Base-by-base conservation (phyloP, 1,284 basidiomycete species). In the Athelia psychrophila region DNA sequence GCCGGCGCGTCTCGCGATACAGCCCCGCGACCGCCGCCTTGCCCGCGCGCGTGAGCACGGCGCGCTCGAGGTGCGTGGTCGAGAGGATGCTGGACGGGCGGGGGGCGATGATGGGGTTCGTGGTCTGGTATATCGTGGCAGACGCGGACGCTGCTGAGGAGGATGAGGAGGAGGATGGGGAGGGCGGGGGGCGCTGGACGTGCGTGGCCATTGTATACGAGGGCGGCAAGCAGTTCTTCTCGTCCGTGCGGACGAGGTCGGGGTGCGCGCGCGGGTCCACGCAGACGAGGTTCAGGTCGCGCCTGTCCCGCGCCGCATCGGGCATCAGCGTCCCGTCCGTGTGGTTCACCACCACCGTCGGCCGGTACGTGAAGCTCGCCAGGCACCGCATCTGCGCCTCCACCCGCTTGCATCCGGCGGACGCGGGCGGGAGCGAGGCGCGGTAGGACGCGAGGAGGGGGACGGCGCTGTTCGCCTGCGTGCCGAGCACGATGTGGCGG, bases 171-270 rank as follows among this genome's bases (percentile, higher is more conserved):
- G 68, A 59, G 53, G 69, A 68, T 53, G 61, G 65, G 54, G 59
- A n/a, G 8, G 38, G 20, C 20, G 73, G 69, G 49, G 67, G 60
- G 48, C 72, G 56, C 15, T 79, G 58, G 63, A 78, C 60, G 64
- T 81, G 78, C 60, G 88, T 91, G 6, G 85, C 77, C 84, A 86
- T 87, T 4, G 81, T 80, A 63, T 80, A 84, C 1, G 74, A 64
- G 6, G 71, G 61, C 3, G 76, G 68, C 6, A 83, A 67, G 40
- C 63, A 64, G 23, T 36, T 42, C 27, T 38, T 32, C 16, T 35
- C 20, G 22, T 23, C 25, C 23, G 52, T 18, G n/a, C 19, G 23
- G 22, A 44, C 25, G 36, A 40, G 15, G 18, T 18, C 36, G 15
- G 19, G 13, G 44, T 25, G n/a, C 1, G 15, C 44, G 32, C 15